Evolutionary conservation across 2,329 filamentous ascomycete species (phyloP), one percentile per base, ranked within the genome.

Genomic region (Exophiala sp.): DNA sequence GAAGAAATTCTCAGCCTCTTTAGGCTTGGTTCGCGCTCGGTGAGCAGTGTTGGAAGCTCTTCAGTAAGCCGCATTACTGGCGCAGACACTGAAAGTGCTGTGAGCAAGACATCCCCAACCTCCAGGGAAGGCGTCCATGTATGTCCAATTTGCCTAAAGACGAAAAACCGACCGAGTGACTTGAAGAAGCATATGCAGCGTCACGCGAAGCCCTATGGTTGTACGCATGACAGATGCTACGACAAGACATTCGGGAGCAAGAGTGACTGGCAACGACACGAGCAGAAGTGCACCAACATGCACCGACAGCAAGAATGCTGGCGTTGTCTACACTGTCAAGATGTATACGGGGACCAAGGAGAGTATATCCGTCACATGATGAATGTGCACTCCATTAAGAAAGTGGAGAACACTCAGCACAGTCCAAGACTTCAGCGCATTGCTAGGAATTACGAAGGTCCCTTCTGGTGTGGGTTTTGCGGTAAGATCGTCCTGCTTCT

Each of bases 391-490:
- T 36, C 39, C 2, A 32, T 33, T 5, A 40, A 35, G 29, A 47
- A 12, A 3, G 16, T 63, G 0, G 47, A 65, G 1, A 65, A 66
- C 16, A 62, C 67, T 1, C 68, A 70, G 45, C 50, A 66, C 4
- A 24, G 43, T 32, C 64, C 83, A 1, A 75, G 79, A 24, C 72
- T 68, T 5, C 82, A 81, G 60, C 80, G 80, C 5, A 80, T 89
- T 24, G 86, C 86, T 0, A 75, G 80, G 11, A 85, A 87, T 55
- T 81, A 79, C 29, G 82, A 86, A 60, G 71, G 73, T 2, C 75
- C 79, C 5, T 96, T 90, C 70, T 96, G 91, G 91, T 96, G 91
- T 65, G 91, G 91, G 0, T 95, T 96, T 67, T 96, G 90, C 67
- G 65, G 72, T 12, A 64, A 71, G 14, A 75, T 84, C 16, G 72